Conservation (phyloP, 2,329 filamentous ascomycete species). For the Penicillium palitans region DNA sequence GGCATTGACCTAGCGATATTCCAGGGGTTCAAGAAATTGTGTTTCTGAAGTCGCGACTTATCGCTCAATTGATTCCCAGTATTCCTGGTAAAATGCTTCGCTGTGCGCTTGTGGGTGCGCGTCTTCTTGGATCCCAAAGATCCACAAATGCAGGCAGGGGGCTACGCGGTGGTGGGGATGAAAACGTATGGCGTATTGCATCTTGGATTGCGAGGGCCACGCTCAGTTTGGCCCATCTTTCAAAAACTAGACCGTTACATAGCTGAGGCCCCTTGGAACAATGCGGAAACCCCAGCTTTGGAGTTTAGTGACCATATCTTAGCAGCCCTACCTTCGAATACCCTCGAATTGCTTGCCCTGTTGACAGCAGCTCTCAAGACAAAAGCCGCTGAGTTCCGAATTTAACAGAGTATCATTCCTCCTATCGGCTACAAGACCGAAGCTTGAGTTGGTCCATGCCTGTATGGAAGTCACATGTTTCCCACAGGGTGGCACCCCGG, state of each 20-base stretch:
- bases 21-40: neutral
- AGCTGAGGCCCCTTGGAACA: neutral
- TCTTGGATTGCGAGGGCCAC: neutral
- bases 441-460: slow-evolving; percentile 39
- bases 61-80: no score
- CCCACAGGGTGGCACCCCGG: slow-evolving; percentile 46
- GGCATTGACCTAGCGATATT: slow-evolving; percentile 17
- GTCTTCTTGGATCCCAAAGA: neutral
- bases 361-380: neutral
- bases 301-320: neutral
- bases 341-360: neutral
- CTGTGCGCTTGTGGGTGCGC: neutral
- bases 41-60: neutral
- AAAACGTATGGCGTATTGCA: neutral
- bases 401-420: slow-evolving; percentile 29
- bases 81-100: no score
- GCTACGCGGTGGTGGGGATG: neutral
- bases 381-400: no score
- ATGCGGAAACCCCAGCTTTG: no score
- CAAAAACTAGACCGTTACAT: neutral
- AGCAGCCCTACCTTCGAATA: neutral
- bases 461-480: slow-evolving; percentile 44
- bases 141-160: neutral
- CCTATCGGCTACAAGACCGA: slow-evolving; percentile 40
- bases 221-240: neutral